Percentiles rank a stretch among this genome's conserved stretches.
phyloP scores from a whole-genome alignment of 306 rosid genomes.

The Prunus dulcis region DNA sequence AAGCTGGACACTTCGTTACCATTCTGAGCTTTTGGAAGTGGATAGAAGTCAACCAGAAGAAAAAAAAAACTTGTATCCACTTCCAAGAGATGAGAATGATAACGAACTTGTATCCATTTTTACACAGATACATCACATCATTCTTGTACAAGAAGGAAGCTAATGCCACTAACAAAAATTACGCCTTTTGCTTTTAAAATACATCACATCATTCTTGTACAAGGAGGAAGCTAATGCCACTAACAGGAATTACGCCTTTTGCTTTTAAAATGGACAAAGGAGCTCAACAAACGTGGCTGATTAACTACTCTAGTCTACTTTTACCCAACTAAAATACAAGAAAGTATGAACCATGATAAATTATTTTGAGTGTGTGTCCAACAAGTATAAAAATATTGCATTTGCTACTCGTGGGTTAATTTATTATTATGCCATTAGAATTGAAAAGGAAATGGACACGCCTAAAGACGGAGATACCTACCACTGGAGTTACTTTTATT shows the following conservation, averaged over 20 bases:
- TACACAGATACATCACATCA: neutral
- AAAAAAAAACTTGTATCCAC: neutral
- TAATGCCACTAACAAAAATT: neutral
- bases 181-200: neutral
- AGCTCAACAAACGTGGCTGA: neutral
- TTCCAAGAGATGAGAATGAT: neutral
- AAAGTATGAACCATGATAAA: neutral
- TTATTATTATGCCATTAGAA: conserved; percentile 3
- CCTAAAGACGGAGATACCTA: conserved; percentile 20
- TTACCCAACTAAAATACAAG: neutral
- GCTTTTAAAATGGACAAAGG: neutral
- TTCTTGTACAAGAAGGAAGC: neutral
- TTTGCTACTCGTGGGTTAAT: neutral
- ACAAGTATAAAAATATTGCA: neutral
- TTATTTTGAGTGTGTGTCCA: neutral
- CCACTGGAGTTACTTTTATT: conserved; percentile 71
- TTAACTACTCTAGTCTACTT: neutral
- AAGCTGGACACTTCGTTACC: too few species aligned
- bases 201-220: neutral
- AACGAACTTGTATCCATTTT: neutral
- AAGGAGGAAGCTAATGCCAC: neutral
- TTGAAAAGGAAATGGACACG: neutral
- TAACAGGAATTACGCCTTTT: neutral
- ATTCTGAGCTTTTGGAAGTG: too few species aligned
- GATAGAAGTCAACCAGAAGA: too few species aligned